Conservation (phyloP, 192 early-diverging fungal species). For the Phycomyces blakesleeanus region DNA sequence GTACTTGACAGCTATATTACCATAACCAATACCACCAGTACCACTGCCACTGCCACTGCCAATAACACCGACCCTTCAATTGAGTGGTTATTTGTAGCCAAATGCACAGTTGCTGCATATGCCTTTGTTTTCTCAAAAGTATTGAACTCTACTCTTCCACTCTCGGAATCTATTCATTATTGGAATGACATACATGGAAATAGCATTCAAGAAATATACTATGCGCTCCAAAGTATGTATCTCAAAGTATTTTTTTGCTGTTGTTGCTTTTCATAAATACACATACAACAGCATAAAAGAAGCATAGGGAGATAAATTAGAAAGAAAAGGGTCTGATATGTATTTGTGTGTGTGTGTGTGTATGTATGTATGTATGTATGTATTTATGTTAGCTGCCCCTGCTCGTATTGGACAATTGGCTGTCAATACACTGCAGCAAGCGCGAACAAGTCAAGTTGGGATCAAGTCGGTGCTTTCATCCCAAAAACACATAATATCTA, state of each 20-base stretch:
- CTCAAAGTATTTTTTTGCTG: neutral
- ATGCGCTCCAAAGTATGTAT: slow-evolving; percentile 46
- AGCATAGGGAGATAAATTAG: too few species aligned
- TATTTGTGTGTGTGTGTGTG: too few species aligned
- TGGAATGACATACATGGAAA: slow-evolving; percentile 57
- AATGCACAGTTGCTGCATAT: slow-evolving; percentile 52
- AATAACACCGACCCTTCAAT: slow-evolving; percentile 11
- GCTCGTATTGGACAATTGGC: slow-evolving; percentile 6
- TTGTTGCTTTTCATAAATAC: too few species aligned
- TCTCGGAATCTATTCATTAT: slow-evolving; percentile 60
- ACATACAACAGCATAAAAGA: too few species aligned
- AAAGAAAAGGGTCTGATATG: too few species aligned
- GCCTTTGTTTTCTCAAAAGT: slow-evolving; percentile 53
- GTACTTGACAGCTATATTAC: too few species aligned
- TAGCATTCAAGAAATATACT: slow-evolving; percentile 34
- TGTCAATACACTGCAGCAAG: slow-evolving; percentile 6
- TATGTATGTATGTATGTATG: too few species aligned
- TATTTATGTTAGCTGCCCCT: slow-evolving; percentile 11
- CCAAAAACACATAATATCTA: neutral
- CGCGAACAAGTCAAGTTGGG: neutral
- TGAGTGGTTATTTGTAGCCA: slow-evolving; percentile 48
- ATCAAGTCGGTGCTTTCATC: slow-evolving; percentile 4
- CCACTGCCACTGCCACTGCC: neutral
- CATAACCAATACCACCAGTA: too few species aligned
- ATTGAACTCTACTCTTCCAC: slow-evolving; percentile 54